Evolutionary conservation across 352 stramenopile genomes (phyloP), one percentile per base, ranked within the genome.

Genomic region (Globisporangium lucens): DNA sequence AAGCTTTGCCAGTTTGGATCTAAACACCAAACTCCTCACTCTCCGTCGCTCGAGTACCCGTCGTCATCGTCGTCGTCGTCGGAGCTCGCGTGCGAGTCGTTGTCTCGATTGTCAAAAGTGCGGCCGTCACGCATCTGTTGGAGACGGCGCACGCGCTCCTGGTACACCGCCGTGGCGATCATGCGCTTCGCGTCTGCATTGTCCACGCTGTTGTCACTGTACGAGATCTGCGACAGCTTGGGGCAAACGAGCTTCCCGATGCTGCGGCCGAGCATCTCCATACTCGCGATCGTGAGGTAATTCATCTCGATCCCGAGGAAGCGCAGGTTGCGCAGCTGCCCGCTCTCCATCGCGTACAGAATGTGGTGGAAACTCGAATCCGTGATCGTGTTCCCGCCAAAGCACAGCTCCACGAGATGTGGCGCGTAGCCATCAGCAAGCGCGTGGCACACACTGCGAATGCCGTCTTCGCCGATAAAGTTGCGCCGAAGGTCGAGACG

Each of bases 241-340:
- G 87, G 87, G 27, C 85, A 93, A 20, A 92, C 83, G 41, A 93
- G 71, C 65, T 92, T 93, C 52, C 87, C 87, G 15, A 95, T 89
- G 27, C 76, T 92, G n/a, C 82, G 78, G 2, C 87, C 87, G 20
- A 95, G 73, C 80, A 93, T 95, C 68, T 93, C 83, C 82, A 95
- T 93, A 71, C 88, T 91, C n/a, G 72, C 81, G 51, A 78, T 73
- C 47, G 81, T 90, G 47, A 95, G 60, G 71, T 94, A 95, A 74
- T 95, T 94, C 76, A 91, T 90, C 75, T 95, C 87, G 30, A 95
- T 87, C 13, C 87, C 87, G 53, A 95, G 67, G 65, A 93, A 95
- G 15, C 80, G 80, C 57, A 95, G 71, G 12, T 82, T 63, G 20
- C 63, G 63, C 63, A 95, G 61, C 64, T 90, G 72, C 17, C 78